A percentile compares a stretch with the other conserved stretches of the same genome.
Evolutionary conservation across 768 basidiomycete genomes (phyloP).

Genomic region (Clitopilus hobsonii): DNA sequence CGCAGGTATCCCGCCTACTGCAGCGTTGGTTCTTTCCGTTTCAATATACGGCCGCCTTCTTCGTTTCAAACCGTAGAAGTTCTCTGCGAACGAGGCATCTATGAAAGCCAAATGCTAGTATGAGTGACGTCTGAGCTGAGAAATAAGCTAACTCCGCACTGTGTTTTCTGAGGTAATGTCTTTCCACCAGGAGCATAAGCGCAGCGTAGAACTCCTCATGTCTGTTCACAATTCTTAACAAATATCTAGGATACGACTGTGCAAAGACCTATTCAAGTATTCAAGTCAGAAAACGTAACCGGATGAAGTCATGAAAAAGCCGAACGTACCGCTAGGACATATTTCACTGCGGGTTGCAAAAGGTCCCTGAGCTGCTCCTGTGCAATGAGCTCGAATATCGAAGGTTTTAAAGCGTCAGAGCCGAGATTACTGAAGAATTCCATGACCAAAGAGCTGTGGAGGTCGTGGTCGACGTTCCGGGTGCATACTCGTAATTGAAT

Average conservation of each 20-base stretch:
- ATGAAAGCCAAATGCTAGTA: neutral
- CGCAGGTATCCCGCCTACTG: constrained; percentile 58
- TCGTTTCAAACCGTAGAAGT: constrained; percentile 91
- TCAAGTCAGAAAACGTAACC: neutral
- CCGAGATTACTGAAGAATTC: constrained; percentile 81
- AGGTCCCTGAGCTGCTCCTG: constrained; percentile 92
- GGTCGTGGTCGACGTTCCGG: neutral
- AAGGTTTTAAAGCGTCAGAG: constrained; percentile 69
- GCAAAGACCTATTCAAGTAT: constrained; percentile 71
- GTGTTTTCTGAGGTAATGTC: constrained; percentile 83
- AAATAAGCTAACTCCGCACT: constrained; percentile 48
- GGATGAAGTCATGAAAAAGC: neutral
- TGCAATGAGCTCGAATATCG: constrained; percentile 87
- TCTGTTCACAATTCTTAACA: constrained; percentile 84
- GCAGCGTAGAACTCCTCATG: constrained; percentile 96
- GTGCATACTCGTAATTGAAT: constrained; percentile 4
- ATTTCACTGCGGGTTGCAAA: constrained; percentile 91
- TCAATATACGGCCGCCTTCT: constrained; percentile 68
- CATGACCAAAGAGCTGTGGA: constrained; percentile 34
- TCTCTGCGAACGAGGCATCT: constrained; percentile 95
- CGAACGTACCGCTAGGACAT: constrained; percentile 77
- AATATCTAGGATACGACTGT: constrained; percentile 89
- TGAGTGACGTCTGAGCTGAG: no score
- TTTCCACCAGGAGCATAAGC: constrained; percentile 86
- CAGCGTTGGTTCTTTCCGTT: constrained; percentile 60